Evolutionary conservation across 306 rosid species (phyloP).

Genomic region (Coriaria nepalensis): DNA sequence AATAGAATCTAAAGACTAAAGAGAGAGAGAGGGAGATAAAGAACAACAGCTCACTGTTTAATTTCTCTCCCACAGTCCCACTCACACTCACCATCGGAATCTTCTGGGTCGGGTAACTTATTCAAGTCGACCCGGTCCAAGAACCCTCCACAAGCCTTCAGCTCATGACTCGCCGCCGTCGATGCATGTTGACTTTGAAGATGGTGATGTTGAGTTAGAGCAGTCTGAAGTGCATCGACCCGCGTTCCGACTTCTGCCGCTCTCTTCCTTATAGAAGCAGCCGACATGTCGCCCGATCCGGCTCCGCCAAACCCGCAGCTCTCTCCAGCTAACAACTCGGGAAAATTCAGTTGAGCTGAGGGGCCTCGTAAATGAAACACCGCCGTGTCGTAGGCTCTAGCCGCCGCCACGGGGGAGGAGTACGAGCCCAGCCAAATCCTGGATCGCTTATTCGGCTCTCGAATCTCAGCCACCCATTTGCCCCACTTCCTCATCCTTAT

Average conservation of each 20-base stretch:
- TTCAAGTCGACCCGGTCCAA: constrained; percentile 66
- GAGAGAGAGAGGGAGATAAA: too few relatives aligned
- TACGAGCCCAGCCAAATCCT: constrained; percentile 97
- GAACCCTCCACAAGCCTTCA: constrained; percentile 23
- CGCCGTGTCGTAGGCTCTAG: constrained; percentile 94
- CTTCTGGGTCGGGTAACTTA: constrained; percentile 79
- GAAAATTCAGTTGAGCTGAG: constrained; percentile 81
- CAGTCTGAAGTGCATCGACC: constrained; percentile 70
- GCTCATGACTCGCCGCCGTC: constrained; percentile 13
- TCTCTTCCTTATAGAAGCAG: constrained; percentile 70
- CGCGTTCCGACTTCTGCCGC: constrained; percentile 92
- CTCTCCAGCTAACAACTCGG: constrained; percentile 40
- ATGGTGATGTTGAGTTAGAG: constrained; percentile 31
- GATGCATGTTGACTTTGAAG: constrained; percentile 7
- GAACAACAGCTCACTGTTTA: constrained; percentile 5
- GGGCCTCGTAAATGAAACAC: constrained; percentile 84
- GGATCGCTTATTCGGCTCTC: constrained; percentile 93
- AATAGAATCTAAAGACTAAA: too few relatives aligned
- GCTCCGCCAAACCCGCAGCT: constrained; percentile 11
- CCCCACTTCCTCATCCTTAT: constrained; percentile 99
- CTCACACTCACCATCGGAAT: constrained; percentile 44
- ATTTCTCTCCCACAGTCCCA: constrained; percentile 45
- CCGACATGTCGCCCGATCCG: constrained; percentile 47
- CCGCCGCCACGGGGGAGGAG: constrained; percentile 89
- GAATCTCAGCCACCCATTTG: constrained; percentile 97